A percentile compares a stretch with the other conserved stretches of the same genome.
phyloP scores from a whole-genome alignment of 2,329 filamentous ascomycete genomes.

The Sclerotinia nivalis region DNA sequence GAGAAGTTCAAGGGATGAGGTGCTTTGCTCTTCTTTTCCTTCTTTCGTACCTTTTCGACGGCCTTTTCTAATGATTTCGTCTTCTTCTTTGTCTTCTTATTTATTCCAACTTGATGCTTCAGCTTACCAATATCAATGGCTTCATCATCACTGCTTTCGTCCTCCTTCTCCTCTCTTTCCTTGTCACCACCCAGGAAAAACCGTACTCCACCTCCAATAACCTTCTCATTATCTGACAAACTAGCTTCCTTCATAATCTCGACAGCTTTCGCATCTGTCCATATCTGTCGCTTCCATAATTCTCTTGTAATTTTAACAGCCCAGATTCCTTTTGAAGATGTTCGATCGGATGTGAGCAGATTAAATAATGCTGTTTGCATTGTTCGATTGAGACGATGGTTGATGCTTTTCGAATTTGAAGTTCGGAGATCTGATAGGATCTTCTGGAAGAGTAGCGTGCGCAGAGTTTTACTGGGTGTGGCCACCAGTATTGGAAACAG shows the following conservation, averaged over 20 bases:
- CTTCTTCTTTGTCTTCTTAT: constrained; percentile 94
- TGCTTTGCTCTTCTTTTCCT: constrained; percentile 84
- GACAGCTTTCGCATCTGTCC: constrained; percentile 93
- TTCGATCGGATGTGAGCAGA: constrained; percentile 79
- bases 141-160: constrained; percentile 84
- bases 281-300: constrained; percentile 94
- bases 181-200: constrained; percentile 98
- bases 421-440: constrained; percentile 88
- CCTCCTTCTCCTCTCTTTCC: constrained; percentile 88
- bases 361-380: constrained; percentile 94
- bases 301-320: constrained; percentile 93
- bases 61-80: constrained; percentile 77
- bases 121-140: constrained; percentile 78
- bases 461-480: constrained; percentile 88
- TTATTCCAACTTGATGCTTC: constrained; percentile 83
- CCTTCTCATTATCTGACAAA: constrained; percentile 88
- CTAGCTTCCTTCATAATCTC: constrained; percentile 96
- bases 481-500: constrained; percentile 91
- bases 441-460: constrained; percentile 81
- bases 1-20: constrained; percentile 94
- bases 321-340: constrained; percentile 88
- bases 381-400: constrained; percentile 89
- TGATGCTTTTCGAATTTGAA: constrained; percentile 82
- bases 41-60: constrained; percentile 75
- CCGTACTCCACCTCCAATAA: constrained; percentile 79